A percentile compares a stretch with the other conserved stretches of the same genome.
Evolutionary conservation across 2,329 filamentous ascomycete species (phyloP).

Genomic region (Conoideocrella luteorostrata): DNA sequence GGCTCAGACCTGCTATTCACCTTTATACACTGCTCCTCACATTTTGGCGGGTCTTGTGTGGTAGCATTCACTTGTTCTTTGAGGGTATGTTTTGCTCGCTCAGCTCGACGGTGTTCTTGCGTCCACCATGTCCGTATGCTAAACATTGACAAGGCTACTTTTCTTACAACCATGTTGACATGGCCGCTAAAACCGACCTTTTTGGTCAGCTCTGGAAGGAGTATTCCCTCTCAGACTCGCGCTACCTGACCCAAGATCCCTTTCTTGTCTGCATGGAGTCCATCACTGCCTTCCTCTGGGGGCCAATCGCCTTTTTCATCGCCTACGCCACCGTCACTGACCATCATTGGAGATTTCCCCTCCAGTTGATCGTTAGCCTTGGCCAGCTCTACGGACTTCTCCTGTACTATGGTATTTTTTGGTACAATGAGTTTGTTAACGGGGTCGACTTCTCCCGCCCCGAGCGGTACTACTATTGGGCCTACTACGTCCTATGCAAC

Average conservation of each 20-base stretch:
- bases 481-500: slow-evolving; percentile 47
- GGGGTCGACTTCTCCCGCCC: slow-evolving; percentile 40
- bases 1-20: too few relatives aligned
- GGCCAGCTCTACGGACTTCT: slow-evolving; percentile 47
- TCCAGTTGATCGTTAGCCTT: slow-evolving; percentile 40
- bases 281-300: slow-evolving; percentile 46
- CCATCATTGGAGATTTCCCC: slow-evolving; percentile 40
- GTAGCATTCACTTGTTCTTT: slow-evolving; percentile 38
- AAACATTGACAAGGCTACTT: slow-evolving; percentile 36
- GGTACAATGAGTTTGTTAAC: slow-evolving; percentile 33
- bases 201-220: slow-evolving; percentile 53
- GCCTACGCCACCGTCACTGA: slow-evolving; percentile 37
- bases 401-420: slow-evolving; percentile 44
- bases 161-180: slow-evolving; percentile 33
- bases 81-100: slow-evolving; percentile 25
- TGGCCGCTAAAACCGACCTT: slow-evolving; percentile 33
- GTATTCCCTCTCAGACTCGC: slow-evolving; percentile 49
- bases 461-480: slow-evolving; percentile 46
- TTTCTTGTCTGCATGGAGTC: slow-evolving; percentile 52
- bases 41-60: slow-evolving; percentile 72
- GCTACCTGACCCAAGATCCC: slow-evolving; percentile 45
- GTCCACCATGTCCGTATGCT: too few relatives aligned
- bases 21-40: slow-evolving; percentile 53
- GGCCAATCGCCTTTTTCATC: slow-evolving; percentile 43
- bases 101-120: too few relatives aligned